These are phyloP conservation scores for Microascus cirrosus DNA, from an alignment of 2,329 filamentous ascomycete species.

Conservation along the genomic window DNA sequence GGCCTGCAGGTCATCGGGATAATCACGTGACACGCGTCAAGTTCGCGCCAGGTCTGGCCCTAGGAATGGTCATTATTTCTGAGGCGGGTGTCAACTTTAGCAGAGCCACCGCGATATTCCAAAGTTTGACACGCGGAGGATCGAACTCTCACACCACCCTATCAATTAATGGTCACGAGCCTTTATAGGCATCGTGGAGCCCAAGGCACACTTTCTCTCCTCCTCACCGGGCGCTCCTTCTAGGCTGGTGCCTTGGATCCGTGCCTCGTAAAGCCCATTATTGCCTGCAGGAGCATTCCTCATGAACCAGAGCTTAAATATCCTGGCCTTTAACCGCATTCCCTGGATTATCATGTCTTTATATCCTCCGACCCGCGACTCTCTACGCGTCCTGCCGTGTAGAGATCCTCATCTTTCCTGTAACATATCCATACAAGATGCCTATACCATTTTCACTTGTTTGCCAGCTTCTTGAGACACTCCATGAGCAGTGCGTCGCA, in stretches of 20 bases:
- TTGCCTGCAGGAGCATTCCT: background rate
- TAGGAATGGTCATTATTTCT: background rate
- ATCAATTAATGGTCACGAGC: background rate
- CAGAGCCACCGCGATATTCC: background rate
- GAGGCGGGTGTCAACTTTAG: background rate
- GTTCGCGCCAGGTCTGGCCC: slow-evolving; percentile 1
- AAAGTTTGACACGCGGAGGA: background rate
- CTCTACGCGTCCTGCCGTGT: background rate
- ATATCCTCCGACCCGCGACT: background rate
- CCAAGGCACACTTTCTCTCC: background rate
- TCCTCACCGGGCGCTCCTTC: background rate
- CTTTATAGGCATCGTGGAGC: background rate
- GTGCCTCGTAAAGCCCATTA: background rate
- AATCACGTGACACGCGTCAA: slow-evolving; percentile 4
- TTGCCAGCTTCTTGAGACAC: slow-evolving; percentile 61
- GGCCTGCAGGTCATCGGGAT: background rate
- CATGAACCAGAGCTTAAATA: background rate
- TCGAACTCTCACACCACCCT: background rate
- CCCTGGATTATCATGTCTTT: background rate
- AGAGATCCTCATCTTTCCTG: background rate
- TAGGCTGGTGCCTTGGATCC: background rate
- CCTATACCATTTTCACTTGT: slow-evolving; percentile 57
- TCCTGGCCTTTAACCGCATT: background rate
- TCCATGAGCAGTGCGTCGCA: slow-evolving; percentile 36
- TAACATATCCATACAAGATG: slow-evolving; percentile 26